Evolutionary conservation across 225 moss, liverwort and hornwort species (phyloP).

Genomic region (Pseudoscleropodium purum): DNA sequence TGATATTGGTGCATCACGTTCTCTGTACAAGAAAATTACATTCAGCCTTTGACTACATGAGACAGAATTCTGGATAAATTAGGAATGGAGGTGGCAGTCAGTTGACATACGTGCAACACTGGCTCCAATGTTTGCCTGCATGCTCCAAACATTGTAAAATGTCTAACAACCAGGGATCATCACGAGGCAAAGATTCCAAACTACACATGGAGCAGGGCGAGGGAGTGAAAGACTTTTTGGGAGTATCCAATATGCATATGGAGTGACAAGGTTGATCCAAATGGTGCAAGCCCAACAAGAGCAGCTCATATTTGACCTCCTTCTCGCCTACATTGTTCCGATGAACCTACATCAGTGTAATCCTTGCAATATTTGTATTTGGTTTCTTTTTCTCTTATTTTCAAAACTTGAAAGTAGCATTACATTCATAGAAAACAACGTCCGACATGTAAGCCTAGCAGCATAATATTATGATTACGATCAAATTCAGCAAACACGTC

Average conservation of each 20-base stretch:
- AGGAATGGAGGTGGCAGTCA: not conserved
- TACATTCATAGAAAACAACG: not conserved
- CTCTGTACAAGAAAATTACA: not conserved
- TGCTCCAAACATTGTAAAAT: slow-evolving; percentile 20
- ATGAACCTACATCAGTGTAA: not conserved
- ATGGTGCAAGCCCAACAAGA: slow-evolving; percentile 32
- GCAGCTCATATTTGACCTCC: slow-evolving; percentile 46
- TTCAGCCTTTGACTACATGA: not conserved
- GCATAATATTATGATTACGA: not conserved
- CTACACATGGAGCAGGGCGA: slow-evolving; percentile 33
- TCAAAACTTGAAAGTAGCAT: not conserved
- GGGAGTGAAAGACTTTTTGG: not conserved
- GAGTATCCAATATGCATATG: slow-evolving; percentile 26
- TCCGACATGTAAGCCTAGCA: not conserved
- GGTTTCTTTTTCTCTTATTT: not conserved
- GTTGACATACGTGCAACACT: slow-evolving; percentile 27
- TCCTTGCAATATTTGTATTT: not conserved
- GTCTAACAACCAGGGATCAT: slow-evolving; percentile 23
- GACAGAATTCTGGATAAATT: not conserved
- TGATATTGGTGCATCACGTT: not conserved
- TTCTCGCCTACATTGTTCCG: slow-evolving; percentile 17
- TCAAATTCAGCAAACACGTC: not conserved
- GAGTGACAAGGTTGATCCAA: slow-evolving; percentile 40
- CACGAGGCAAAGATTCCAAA: slow-evolving; percentile 11
- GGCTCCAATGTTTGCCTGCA: slow-evolving; percentile 43